Percentiles rank a stretch among this genome's conserved stretches.
These are phyloP conservation scores for Sinapis alba DNA, from an alignment of 441 rosid genomes.

Conservation along the genomic window DNA sequence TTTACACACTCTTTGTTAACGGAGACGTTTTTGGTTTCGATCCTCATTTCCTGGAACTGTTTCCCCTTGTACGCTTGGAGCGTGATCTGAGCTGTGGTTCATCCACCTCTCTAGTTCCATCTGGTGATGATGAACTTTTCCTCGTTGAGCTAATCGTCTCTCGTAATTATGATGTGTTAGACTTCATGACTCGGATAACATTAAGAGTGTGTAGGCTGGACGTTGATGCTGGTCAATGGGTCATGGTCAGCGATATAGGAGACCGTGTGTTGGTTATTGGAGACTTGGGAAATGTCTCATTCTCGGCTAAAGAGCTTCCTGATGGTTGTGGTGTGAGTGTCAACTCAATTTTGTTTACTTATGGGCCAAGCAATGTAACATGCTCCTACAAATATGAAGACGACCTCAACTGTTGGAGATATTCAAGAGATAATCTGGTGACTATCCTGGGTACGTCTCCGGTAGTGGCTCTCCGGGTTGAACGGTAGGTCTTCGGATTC, in stretches of 20 bases:
- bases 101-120: background rate
- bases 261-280: background rate
- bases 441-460: background rate
- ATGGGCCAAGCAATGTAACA: background rate
- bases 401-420: background rate
- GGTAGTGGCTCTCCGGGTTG: background rate
- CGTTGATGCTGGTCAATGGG: background rate
- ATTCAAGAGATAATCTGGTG: background rate
- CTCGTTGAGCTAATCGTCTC: background rate
- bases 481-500: background rate
- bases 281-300: background rate
- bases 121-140: slow-evolving; percentile 18
- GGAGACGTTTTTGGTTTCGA: background rate
- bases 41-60: background rate
- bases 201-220: background rate
- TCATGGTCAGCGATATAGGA: background rate
- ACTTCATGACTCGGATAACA: background rate
- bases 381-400: background rate
- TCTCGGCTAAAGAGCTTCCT: background rate
- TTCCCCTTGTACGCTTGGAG: background rate
- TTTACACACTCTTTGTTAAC: background rate
- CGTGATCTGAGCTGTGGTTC: background rate
- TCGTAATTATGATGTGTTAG: background rate
- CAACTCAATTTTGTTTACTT: background rate
- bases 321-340: background rate